A percentile compares a stretch with the other conserved stretches of the same genome.
Conservation (phyloP, 192 early-diverging fungal species). For the Podila verticillata region DNA sequence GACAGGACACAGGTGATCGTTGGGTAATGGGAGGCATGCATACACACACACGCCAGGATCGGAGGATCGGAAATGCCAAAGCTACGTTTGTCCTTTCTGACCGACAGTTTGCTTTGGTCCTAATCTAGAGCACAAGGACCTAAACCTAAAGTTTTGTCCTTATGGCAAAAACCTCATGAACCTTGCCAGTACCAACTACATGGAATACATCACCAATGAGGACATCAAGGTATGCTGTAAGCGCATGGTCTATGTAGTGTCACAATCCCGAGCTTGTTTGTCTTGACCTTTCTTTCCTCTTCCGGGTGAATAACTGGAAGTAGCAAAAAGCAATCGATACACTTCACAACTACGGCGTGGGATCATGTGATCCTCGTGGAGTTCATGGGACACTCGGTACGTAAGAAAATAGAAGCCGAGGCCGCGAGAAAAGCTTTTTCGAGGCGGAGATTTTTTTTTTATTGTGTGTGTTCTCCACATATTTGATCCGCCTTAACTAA, state of each 20-base stretch:
- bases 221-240: conserved; percentile 64
- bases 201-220: conserved; percentile 82
- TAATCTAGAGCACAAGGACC: conserved; percentile 58
- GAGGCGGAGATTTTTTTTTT: not conserved
- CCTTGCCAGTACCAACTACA: conserved; percentile 90
- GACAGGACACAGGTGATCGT: conserved; percentile 81
- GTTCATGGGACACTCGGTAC: conserved; percentile 87
- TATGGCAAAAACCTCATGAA: conserved; percentile 78
- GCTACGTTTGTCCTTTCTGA: too few species aligned
- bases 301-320: not conserved
- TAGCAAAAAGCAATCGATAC: conserved; percentile 83
- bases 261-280: not conserved
- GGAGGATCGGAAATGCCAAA: too few species aligned
- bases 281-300: too few species aligned
- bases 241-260: not conserved
- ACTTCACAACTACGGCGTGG: conserved; percentile 93
- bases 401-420: not conserved
- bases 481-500: too few species aligned
- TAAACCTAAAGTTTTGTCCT: conserved; percentile 67
- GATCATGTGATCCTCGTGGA: conserved; percentile 94
- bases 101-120: too few species aligned
- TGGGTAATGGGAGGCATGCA: conserved; percentile 63
- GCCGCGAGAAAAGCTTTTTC: not conserved
- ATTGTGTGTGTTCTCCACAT: not conserved
- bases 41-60: too few species aligned